Conservation (phyloP, 495 filamentous ascomycete genomes). For the Penicillium antarcticum region DNA sequence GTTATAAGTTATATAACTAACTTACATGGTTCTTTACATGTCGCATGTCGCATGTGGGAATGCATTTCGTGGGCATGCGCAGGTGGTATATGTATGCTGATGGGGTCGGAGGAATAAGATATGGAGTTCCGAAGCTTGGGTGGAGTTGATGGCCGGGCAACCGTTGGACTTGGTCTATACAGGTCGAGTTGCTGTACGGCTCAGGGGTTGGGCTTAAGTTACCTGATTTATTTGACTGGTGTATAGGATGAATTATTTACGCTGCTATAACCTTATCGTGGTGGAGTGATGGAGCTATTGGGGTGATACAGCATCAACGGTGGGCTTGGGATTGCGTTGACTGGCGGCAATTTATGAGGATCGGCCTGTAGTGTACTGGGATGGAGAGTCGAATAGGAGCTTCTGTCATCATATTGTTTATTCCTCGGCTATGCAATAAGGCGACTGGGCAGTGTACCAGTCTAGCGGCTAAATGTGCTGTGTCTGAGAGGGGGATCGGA, state of each 20-base stretch:
- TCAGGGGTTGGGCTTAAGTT: slow-evolving; percentile 3
- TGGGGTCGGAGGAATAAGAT: slow-evolving; percentile 5
- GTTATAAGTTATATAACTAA: not conserved
- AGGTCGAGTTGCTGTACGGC: not conserved
- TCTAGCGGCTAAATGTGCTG: too few species aligned
- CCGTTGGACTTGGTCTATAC: slow-evolving; percentile 2
- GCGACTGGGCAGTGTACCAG: too few species aligned
- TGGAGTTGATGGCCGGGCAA: slow-evolving; percentile 8
- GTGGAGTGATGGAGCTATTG: not conserved
- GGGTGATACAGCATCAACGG: not conserved
- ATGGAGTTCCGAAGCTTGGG: slow-evolving; percentile 1
- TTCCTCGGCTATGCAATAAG: too few species aligned
- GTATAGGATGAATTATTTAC: not conserved
- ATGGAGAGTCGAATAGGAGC: too few species aligned
- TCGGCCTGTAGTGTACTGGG: too few species aligned
- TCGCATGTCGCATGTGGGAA: slow-evolving; percentile 1
- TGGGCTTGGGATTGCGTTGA: too few species aligned
- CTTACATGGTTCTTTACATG: too few species aligned
- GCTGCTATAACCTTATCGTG: not conserved
- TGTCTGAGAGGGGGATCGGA: not conserved
- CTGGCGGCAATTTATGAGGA: too few species aligned
- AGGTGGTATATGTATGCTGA: slow-evolving; percentile 1
- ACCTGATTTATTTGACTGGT: not conserved
- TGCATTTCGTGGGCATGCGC: slow-evolving; percentile 1
- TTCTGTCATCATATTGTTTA: too few species aligned